Base-by-base conservation (phyloP, 2,329 filamentous ascomycete species). In the Orbilia ellipsospora region DNA sequence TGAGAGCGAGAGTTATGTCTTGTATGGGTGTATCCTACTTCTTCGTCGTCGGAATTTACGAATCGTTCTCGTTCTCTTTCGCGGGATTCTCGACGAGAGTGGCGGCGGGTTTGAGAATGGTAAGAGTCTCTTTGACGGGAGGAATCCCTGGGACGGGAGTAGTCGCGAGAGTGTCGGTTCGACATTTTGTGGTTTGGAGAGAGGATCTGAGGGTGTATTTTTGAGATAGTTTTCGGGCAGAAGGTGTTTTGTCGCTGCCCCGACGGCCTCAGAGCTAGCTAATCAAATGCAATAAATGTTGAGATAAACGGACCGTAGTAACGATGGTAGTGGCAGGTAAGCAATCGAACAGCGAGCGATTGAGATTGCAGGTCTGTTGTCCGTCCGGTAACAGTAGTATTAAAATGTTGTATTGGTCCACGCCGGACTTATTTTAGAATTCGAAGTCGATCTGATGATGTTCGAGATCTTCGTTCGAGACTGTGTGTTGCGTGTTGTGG, bases 71-170 rank as follows among this genome's bases (percentile, higher is more conserved):
- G 62, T 16, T 73, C 62, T 12, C 48, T 7, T 13, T 52, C 48
- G 31, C 62, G 69, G 23, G 67, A 72, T 42, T 60, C 48, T n/a
- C 69, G 69, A n/a, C 62, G 69, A 18, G 67, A 72, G 20, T 60
- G 57, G n/a, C 69, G 69, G 12, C 69, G 61, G 42, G 42, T 51
- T 18, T 66, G 60, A n/a, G 67, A 64, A 40, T 65, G 57, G 59
- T 59, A 70, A 28, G 57, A 44, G 10, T 72, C 67, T 23, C 67
- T 60, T 1, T 60, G 62, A 31, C 64, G 59, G n/a, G 61, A 65
- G 51, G 36, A 45, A 6, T 36, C 31, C 31, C 31, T 36, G 31
- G 31, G 31, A 36, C 31, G 31, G 31, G 31, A 36, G 8, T 36
- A 36, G n/a, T 65, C 51, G 61, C 61, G 61, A 23, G 69, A 73